Percentiles rank a stretch among this genome's conserved stretches.
These are phyloP conservation scores for Anisogramma anomala DNA, from an alignment of 2,329 filamentous ascomycete genomes.

Conservation along the genomic window DNA sequence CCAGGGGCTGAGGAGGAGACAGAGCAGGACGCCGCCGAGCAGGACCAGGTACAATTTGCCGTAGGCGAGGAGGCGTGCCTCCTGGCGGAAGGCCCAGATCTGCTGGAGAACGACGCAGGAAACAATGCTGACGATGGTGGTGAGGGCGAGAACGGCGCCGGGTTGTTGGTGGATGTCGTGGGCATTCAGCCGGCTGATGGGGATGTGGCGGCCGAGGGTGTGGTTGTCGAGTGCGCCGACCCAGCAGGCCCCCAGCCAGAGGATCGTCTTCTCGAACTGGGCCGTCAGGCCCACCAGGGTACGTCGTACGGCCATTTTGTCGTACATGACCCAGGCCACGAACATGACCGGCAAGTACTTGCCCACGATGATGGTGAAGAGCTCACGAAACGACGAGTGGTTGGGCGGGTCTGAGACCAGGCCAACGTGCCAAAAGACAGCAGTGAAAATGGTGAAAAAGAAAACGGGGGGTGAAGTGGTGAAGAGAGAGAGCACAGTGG, in stretches of 20 bases:
- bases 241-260: constrained; percentile 88
- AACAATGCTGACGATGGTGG: constrained; percentile 63
- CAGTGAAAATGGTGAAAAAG: constrained; percentile 72
- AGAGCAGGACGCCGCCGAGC: constrained; percentile 52
- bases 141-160: constrained; percentile 72
- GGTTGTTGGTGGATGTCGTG: constrained; percentile 85
- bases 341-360: constrained; percentile 82
- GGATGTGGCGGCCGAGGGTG: constrained; percentile 77
- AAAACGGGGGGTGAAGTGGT: constrained; percentile 69
- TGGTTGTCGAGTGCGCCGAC: constrained; percentile 88
- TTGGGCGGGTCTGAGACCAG: constrained; percentile 79
- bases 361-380: constrained; percentile 68
- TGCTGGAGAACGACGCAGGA: constrained; percentile 59
- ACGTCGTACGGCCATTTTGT: constrained; percentile 65
- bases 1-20: constrained; percentile 51
- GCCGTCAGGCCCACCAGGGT: constrained; percentile 62
- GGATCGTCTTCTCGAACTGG: constrained; percentile 77
- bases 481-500: constrained; percentile 66
- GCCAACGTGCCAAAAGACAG: constrained; percentile 80
- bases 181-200: constrained; percentile 80
- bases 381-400: constrained; percentile 51
- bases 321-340: constrained; percentile 76
- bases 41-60: constrained; percentile 68
- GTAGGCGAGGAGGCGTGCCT: constrained; percentile 68
- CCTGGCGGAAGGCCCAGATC: constrained; percentile 74